phyloP scores from a whole-genome alignment of 23 red algal genomes.

The Gracilaria domingensis region DNA sequence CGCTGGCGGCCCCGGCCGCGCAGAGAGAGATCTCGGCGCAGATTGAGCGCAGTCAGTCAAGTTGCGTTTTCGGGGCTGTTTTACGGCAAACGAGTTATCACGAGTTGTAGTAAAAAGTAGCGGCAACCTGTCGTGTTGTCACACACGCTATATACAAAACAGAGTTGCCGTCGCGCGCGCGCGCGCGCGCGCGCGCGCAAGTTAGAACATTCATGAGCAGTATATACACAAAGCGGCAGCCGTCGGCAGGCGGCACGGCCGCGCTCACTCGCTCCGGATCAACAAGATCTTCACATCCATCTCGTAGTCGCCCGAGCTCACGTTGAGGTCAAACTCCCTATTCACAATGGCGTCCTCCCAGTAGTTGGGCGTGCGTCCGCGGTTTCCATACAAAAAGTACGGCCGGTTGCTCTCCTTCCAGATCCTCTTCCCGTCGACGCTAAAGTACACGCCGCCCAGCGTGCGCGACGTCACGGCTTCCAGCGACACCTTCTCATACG shows the following conservation, averaged over 20 bases:
- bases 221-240: not conserved
- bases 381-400: constrained; percentile 50
- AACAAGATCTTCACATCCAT: constrained; percentile 25
- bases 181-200: too few relatives aligned
- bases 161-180: too few relatives aligned
- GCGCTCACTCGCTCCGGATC: not conserved
- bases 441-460: constrained; percentile 11
- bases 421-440: constrained; percentile 1
- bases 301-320: not conserved
- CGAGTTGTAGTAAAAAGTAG: too few relatives aligned
- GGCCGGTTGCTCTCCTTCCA: constrained; percentile 6
- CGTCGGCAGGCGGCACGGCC: not conserved
- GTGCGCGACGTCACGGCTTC: constrained; percentile 11
- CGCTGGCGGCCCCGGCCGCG: too few relatives aligned
- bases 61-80: too few relatives aligned
- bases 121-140: too few relatives aligned
- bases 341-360: constrained; percentile 32
- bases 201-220: not conserved
- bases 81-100: too few relatives aligned
- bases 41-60: too few relatives aligned
- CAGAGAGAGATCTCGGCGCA: too few relatives aligned
- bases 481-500: constrained; percentile 18
- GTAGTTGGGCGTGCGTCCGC: constrained; percentile 26
- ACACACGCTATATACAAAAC: not conserved
- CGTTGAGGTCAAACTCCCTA: constrained; percentile 5